Conservation (phyloP, 371 early-diverging fungal genomes). For the Zychaea mexicana region DNA sequence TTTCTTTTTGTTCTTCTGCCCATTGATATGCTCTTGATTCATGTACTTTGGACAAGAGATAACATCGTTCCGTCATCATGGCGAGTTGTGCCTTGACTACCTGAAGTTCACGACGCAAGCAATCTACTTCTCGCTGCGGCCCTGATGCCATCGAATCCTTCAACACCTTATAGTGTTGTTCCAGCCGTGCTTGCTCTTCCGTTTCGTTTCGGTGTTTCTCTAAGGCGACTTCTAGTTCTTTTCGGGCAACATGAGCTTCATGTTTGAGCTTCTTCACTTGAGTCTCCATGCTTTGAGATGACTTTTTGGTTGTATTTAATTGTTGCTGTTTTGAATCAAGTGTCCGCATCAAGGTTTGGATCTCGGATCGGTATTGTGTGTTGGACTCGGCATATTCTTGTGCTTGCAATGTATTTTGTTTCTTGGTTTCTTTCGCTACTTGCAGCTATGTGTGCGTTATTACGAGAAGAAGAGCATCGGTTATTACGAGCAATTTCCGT, state of each 20-base stretch:
- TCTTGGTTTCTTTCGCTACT: conserved; percentile 26
- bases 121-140: conserved; percentile 22
- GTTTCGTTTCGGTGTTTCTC: conserved; percentile 16
- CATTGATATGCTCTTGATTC: conserved; percentile 21
- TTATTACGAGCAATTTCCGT: too few relatives aligned
- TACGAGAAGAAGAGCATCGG: too few relatives aligned
- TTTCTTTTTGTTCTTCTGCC: conserved; percentile 12
- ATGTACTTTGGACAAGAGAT: conserved; percentile 1
- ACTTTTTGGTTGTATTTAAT: conserved; percentile 34
- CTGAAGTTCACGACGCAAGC: conserved; percentile 16
- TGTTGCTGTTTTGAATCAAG: conserved; percentile 41
- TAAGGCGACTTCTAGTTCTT: conserved; percentile 31
- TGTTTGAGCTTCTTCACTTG: conserved; percentile 41
- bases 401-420: conserved; percentile 27
- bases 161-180: conserved; percentile 24
- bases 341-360: conserved; percentile 42
- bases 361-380: conserved; percentile 34
- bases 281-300: conserved; percentile 19
- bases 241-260: conserved; percentile 38
- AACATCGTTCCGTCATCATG: conserved; percentile 11
- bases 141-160: conserved; percentile 25
- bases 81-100: conserved; percentile 18
- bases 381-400: conserved; percentile 39
- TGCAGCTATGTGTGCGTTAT: conserved; percentile 20
- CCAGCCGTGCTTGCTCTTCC: conserved; percentile 27